These are phyloP conservation scores for Fusarium scirpi DNA, from an alignment of 2,329 filamentous ascomycete genomes.

Conservation along the genomic window DNA sequence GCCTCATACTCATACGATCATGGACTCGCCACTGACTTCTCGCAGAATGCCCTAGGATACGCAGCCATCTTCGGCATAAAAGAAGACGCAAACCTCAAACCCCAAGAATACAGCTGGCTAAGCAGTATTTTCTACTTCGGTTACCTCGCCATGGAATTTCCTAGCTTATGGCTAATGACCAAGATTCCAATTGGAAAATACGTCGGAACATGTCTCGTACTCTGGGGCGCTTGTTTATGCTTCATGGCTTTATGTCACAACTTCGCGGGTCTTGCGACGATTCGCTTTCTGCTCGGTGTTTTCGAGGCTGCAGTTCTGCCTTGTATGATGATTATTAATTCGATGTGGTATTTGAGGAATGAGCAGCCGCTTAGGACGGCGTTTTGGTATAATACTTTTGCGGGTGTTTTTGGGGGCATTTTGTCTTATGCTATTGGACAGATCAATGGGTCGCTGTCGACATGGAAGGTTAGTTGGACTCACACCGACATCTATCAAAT, in stretches of 20 bases:
- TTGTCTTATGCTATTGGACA: slow-evolving; percentile 48
- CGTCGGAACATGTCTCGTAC: slow-evolving; percentile 35
- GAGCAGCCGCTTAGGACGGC: slow-evolving; percentile 51
- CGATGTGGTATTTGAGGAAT: slow-evolving; percentile 51
- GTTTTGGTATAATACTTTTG: slow-evolving; percentile 50
- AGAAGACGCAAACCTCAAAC: slow-evolving; percentile 45
- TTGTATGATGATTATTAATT: slow-evolving; percentile 47
- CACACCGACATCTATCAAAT: too few relatives aligned
- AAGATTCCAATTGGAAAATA: slow-evolving; percentile 37
- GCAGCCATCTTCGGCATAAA: slow-evolving; percentile 41
- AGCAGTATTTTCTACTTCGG: slow-evolving; percentile 56
- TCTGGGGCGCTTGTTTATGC: slow-evolving; percentile 41
- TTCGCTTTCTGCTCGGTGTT: slow-evolving; percentile 49
- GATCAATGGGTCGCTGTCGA: slow-evolving; percentile 43
- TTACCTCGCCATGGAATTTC: slow-evolving; percentile 63
- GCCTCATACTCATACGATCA: rapidly evolving
- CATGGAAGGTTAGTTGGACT: slow-evolving; percentile 22
- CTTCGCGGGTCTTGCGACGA: slow-evolving; percentile 41
- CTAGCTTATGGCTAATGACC: slow-evolving; percentile 48
- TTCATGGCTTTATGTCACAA: slow-evolving; percentile 45
- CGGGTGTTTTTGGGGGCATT: slow-evolving; percentile 50
- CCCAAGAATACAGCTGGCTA: slow-evolving; percentile 74
- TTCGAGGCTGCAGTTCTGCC: slow-evolving; percentile 47
- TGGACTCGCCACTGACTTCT: rapidly evolving
- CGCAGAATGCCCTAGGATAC: slow-evolving; percentile 11